Conservation (phyloP, 179 eudicot species). For the Drosera spatulata region DNA sequence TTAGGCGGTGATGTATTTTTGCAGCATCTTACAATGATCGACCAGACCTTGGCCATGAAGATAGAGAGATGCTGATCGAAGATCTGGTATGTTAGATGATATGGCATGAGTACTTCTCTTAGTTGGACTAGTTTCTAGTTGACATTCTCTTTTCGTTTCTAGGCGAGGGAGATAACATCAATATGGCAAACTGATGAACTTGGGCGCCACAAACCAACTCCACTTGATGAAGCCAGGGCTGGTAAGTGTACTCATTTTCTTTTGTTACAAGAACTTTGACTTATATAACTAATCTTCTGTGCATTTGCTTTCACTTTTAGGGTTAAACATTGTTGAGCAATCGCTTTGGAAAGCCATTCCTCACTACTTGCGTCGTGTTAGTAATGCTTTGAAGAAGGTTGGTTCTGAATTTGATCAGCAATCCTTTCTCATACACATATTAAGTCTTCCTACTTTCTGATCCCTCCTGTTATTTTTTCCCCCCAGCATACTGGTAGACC, state of each 20-base stretch:
- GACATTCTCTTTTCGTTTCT: slow-evolving; percentile 6
- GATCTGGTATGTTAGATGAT: slow-evolving; percentile 47
- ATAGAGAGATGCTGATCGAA: slow-evolving; percentile 78
- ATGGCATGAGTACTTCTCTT: slow-evolving; percentile 1
- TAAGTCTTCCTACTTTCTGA: not conserved
- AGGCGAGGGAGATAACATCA: slow-evolving; percentile 89
- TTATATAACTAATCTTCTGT: too few relatives aligned
- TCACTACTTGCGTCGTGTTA: slow-evolving; percentile 82
- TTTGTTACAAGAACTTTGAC: too few relatives aligned
- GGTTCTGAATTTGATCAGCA: slow-evolving; percentile 5
- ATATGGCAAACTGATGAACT: slow-evolving; percentile 97
- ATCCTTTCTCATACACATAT: not conserved
- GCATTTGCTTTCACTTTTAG: slow-evolving; percentile 13
- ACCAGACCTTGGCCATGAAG: slow-evolving; percentile 74
- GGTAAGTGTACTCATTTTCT: slow-evolving; percentile 25
- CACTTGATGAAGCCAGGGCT: slow-evolving; percentile 93
- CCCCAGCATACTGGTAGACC: slow-evolving; percentile 82
- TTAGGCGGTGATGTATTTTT: slow-evolving; percentile 4
- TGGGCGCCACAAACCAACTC: slow-evolving; percentile 88
- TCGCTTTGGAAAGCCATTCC: slow-evolving; percentile 95
- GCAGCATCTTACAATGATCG: slow-evolving; percentile 90
- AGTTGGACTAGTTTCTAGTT: not conserved
- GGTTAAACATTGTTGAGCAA: slow-evolving; percentile 84
- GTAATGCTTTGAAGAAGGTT: slow-evolving; percentile 88
- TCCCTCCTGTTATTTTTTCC: not conserved